phyloP scores from a whole-genome alignment of 441 rosid species.

The Populus tomentosa region DNA sequence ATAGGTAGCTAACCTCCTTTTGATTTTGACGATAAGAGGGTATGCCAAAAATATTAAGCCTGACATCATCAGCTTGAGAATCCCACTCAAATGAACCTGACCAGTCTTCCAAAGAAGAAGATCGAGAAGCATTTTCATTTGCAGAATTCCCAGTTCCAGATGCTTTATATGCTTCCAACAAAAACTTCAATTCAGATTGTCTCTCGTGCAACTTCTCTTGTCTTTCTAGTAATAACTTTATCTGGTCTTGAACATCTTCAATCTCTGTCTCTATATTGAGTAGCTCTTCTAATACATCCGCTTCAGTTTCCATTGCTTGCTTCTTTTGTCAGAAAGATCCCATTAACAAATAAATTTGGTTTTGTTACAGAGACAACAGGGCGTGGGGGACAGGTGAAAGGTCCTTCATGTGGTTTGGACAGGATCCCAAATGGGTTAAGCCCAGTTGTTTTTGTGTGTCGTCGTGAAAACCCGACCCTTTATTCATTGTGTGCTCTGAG shows the following conservation, averaged over 20 bases:
- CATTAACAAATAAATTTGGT: background rate
- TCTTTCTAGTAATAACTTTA: conserved; percentile 54
- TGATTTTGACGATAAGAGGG: conserved; percentile 81
- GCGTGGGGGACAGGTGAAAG: background rate
- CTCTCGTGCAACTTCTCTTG: conserved; percentile 76
- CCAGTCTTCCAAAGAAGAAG: conserved; percentile 51
- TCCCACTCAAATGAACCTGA: conserved; percentile 84
- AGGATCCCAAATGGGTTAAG: background rate
- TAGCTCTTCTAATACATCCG: background rate
- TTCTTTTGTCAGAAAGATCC: background rate
- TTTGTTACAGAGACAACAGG: background rate
- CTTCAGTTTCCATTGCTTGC: background rate
- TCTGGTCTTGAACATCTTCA: conserved; percentile 40
- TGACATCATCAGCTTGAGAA: conserved; percentile 63
- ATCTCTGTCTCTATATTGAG: background rate
- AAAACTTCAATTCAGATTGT: conserved; percentile 56
- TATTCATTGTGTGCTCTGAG: background rate
- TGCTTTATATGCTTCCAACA: conserved; percentile 50
- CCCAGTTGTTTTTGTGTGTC: background rate
- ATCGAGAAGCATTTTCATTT: background rate
- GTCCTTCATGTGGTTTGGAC: background rate
- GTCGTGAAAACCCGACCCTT: background rate
- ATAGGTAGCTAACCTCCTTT: conserved; percentile 50
- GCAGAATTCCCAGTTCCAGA: conserved; percentile 26
- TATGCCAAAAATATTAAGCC: conserved; percentile 86